Percentiles rank a stretch among this genome's conserved stretches.
Evolutionary conservation across 139 green algal genomes (phyloP).

Genomic region (Pseudopediastrum boryanum): DNA sequence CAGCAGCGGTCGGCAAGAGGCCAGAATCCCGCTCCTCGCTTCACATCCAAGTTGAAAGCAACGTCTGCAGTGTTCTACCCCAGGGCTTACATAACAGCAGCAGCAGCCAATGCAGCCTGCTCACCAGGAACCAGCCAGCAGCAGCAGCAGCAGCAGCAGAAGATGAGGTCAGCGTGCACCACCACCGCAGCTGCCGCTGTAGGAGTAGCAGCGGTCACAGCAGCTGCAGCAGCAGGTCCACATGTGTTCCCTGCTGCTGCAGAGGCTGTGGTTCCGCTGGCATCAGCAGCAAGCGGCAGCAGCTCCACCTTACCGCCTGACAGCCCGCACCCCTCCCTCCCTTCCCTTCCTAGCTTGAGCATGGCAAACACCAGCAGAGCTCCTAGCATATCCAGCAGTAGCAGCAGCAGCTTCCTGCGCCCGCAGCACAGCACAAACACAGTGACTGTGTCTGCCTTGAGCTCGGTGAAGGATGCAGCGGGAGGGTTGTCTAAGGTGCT

Average conservation of each 20-base stretch:
- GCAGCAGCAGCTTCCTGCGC: neutral
- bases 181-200: constrained; percentile 1
- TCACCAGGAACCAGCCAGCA: neutral
- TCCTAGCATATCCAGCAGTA: neutral
- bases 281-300: neutral
- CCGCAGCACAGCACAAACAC: neutral
- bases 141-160: constrained; percentile 14
- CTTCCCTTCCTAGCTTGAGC: neutral
- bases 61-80: constrained; percentile 34
- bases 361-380: neutral
- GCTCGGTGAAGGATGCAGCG: constrained; percentile 32
- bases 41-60: constrained; percentile 1
- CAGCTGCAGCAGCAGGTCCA: constrained; percentile 26
- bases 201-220: constrained; percentile 19
- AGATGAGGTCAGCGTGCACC: neutral
- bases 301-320: neutral
- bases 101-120: constrained; percentile 26
- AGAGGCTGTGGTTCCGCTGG: neutral
- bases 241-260: neutral
- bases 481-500: constrained; percentile 37
- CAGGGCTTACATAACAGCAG: constrained; percentile 22
- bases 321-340: neutral
- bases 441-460: constrained; percentile 26
- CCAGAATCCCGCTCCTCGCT: neutral
- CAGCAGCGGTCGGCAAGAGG: no score